Conservation (phyloP, 768 basidiomycete genomes). For the Paxillus involutus region DNA sequence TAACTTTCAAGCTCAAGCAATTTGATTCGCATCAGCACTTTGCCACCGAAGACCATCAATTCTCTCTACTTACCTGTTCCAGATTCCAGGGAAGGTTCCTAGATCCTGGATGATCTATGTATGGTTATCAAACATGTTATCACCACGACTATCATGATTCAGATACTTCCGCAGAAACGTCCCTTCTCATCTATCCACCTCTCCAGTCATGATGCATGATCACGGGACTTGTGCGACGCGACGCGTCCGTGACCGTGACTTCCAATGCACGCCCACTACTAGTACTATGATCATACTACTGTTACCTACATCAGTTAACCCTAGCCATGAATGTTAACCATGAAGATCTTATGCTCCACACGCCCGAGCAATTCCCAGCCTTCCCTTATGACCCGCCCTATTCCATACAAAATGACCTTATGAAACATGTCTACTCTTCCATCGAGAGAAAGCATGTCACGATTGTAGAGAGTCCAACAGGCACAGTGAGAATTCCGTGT, state of each 20-base stretch:
- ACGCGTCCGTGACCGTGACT: too few species aligned
- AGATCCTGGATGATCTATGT: conserved; percentile 5
- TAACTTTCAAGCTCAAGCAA: conserved; percentile 21
- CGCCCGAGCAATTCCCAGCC: conserved; percentile 66
- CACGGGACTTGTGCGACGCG: too few species aligned
- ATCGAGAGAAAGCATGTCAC: conserved; percentile 77
- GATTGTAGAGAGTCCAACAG: conserved; percentile 87
- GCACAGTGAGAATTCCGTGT: conserved; percentile 56
- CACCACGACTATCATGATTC: background rate
- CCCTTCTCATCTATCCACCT: too few species aligned
- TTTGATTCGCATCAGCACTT: conserved; percentile 9
- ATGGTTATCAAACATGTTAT: background rate
- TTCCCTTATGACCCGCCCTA: conserved; percentile 89
- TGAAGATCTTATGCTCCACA: conserved; percentile 42
- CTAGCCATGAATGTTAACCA: conserved; percentile 7
- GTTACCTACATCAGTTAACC: too few species aligned
- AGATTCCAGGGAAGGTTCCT: conserved; percentile 6
- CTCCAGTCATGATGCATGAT: too few species aligned
- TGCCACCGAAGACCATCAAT: conserved; percentile 9
- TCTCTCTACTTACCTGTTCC: background rate
- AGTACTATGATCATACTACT: too few species aligned
- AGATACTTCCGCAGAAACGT: too few species aligned
- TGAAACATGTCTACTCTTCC: conserved; percentile 81
- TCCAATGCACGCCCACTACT: too few species aligned
- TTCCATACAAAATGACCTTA: conserved; percentile 80